Percentiles rank a stretch among this genome's conserved stretches.
phyloP scores from a whole-genome alignment of 768 basidiomycete genomes.

The Phaeotremella skinneri region DNA sequence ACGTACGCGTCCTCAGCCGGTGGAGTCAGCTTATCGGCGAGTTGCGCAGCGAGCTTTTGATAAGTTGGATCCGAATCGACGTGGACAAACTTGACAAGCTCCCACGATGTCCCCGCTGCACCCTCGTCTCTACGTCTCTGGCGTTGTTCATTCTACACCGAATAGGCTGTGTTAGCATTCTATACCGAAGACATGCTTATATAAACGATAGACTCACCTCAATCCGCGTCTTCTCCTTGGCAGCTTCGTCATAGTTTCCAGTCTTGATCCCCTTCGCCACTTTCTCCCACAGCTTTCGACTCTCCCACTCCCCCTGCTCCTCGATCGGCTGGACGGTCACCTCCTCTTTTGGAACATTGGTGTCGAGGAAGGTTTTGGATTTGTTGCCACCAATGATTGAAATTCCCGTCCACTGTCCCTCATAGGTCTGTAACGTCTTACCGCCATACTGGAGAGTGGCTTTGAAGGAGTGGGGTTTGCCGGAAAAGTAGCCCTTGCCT shows the following conservation, averaged over 20 bases:
- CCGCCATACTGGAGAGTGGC: constrained; percentile 61
- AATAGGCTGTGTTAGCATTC: background rate
- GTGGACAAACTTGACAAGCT: constrained; percentile 71
- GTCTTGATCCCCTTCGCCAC: constrained; percentile 89
- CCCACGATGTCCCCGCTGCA: constrained; percentile 70
- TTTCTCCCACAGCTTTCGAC: constrained; percentile 73
- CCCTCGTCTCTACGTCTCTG: constrained; percentile 79
- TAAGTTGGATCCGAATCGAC: constrained; percentile 71
- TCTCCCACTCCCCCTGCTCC: constrained; percentile 74
- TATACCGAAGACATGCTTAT: constrained; percentile 1
- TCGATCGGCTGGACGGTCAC: constrained; percentile 64
- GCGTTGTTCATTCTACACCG: constrained; percentile 92
- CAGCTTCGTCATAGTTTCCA: constrained; percentile 88
- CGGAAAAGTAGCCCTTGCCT: constrained; percentile 91
- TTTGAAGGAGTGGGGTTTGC: constrained; percentile 90
- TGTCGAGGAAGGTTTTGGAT: constrained; percentile 68
- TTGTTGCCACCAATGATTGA: constrained; percentile 55
- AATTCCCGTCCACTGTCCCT: constrained; percentile 54
- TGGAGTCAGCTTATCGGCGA: constrained; percentile 60
- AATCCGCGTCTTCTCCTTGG: constrained; percentile 80
- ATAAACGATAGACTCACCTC: constrained; percentile 61
- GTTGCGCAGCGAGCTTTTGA: constrained; percentile 63
- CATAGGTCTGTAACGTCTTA: constrained; percentile 53
- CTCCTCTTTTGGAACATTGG: constrained; percentile 69
- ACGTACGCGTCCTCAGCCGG: constrained; percentile 73